phyloP scores from a whole-genome alignment of 768 basidiomycete genomes.

The Rhizopogon vinicolor region DNA sequence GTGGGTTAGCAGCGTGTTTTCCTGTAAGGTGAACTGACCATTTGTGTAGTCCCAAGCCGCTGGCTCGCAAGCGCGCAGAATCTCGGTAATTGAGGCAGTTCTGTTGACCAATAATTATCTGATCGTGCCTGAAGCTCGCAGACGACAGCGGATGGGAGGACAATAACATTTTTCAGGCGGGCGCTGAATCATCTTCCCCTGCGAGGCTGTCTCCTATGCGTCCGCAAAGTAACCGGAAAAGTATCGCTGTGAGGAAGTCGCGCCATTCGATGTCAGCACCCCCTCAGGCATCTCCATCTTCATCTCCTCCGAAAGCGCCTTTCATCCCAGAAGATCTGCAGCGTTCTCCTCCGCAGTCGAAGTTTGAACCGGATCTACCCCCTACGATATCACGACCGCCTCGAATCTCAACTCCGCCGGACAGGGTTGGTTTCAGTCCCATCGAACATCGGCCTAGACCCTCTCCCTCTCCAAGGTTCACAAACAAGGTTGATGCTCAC shows the following conservation, averaged over 20 bases:
- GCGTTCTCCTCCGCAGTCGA: conserved; percentile 48
- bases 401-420: conserved; percentile 10
- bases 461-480: conserved; percentile 11
- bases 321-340: conserved; percentile 17
- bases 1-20: conserved; percentile 29
- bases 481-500: conserved; percentile 8
- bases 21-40: conserved; percentile 3
- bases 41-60: conserved; percentile 41
- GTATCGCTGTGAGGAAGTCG: conserved; percentile 39
- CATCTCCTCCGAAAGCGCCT: conserved; percentile 32
- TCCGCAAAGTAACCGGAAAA: conserved; percentile 38
- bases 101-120: conserved; percentile 4
- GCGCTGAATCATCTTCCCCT: conserved; percentile 85
- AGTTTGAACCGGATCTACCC: conserved; percentile 52
- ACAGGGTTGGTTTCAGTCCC: conserved; percentile 10
- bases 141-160: conserved; percentile 90
- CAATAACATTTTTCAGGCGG: conserved; percentile 87
- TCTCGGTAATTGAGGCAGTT: conserved; percentile 40
- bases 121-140: conserved; percentile 20
- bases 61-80: conserved; percentile 48
- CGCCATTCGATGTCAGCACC: conserved; percentile 74
- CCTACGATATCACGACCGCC: conserved; percentile 29
- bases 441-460: conserved; percentile 15
- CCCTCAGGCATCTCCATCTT: conserved; percentile 45
- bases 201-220: conserved; percentile 53